Evolutionary conservation across 1,284 basidiomycete species (phyloP).

Genomic region (Wallemia hederae): DNA sequence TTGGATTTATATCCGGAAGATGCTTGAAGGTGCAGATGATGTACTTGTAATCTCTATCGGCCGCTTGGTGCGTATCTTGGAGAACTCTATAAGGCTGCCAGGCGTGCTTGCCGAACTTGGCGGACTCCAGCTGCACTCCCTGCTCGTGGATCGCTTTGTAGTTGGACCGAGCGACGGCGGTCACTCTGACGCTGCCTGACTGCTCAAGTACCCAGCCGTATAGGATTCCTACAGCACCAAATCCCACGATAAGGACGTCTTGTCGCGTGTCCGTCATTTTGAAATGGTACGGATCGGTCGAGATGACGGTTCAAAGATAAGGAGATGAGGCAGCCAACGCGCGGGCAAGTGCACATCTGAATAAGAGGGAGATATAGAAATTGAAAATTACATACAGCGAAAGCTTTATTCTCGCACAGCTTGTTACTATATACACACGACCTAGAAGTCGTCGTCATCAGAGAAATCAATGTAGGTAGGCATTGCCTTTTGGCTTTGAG

Average conservation of each 20-base stretch:
- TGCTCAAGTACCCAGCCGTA: neutral
- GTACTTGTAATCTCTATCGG: constrained; percentile 10
- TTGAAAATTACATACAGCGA: too few relatives aligned
- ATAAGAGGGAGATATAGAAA: too few relatives aligned
- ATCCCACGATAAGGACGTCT: neutral
- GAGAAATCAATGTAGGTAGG: neutral
- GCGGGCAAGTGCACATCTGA: too few relatives aligned
- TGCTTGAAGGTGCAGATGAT: constrained; percentile 20
- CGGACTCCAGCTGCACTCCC: neutral
- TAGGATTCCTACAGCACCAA: neutral
- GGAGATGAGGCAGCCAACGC: too few relatives aligned
- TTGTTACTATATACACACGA: too few relatives aligned
- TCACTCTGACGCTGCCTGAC: neutral
- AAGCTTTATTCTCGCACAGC: too few relatives aligned
- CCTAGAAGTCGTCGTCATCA: neutral
- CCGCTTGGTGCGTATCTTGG: neutral
- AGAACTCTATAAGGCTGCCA: neutral
- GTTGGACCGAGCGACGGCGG: neutral
- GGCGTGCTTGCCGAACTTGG: neutral
- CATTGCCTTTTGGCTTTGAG: neutral
- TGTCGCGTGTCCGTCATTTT: neutral
- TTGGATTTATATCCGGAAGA: constrained; percentile 17
- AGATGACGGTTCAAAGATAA: too few relatives aligned
- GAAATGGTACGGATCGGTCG: too few relatives aligned
- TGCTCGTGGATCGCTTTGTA: neutral